A percentile compares a stretch with the other conserved stretches of the same genome.
Conservation (phyloP, 1,139 yeast genomes). For the Magnusiomyces sp. region DNA sequence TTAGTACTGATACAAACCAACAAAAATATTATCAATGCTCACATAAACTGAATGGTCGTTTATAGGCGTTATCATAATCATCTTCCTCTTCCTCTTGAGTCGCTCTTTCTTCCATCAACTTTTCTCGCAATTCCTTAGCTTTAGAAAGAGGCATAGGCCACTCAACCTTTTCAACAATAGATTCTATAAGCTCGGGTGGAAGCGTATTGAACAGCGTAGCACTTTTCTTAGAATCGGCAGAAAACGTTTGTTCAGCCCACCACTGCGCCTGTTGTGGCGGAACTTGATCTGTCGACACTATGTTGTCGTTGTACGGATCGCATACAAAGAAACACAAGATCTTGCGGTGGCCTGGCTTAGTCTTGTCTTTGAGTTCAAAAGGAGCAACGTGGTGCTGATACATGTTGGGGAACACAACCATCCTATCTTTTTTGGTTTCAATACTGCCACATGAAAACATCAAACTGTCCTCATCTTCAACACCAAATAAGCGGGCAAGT, state of each 20-base stretch:
- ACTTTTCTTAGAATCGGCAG: background rate
- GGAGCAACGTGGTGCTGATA: constrained; percentile 38
- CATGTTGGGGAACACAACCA: constrained; percentile 37
- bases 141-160: constrained; percentile 27
- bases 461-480: constrained; percentile 30
- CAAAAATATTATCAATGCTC: background rate
- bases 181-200: constrained; percentile 19
- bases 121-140: constrained; percentile 29
- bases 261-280: constrained; percentile 40
- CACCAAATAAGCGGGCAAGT: constrained; percentile 23
- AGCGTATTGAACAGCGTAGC: background rate
- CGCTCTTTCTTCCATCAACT: constrained; percentile 35
- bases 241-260: constrained; percentile 22
- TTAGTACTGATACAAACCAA: background rate
- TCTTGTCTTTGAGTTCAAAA: constrained; percentile 34
- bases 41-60: background rate
- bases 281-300: constrained; percentile 31
- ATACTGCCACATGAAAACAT: constrained; percentile 27
- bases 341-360: constrained; percentile 36
- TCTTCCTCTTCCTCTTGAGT: background rate
- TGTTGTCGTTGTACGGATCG: constrained; percentile 34
- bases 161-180: constrained; percentile 13
- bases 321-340: constrained; percentile 38
- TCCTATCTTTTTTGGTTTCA: constrained; percentile 27
- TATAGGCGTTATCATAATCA: background rate